Evolutionary conservation across 2,329 filamentous ascomycete species (phyloP).

Genomic region (Penicillium brasilianum): DNA sequence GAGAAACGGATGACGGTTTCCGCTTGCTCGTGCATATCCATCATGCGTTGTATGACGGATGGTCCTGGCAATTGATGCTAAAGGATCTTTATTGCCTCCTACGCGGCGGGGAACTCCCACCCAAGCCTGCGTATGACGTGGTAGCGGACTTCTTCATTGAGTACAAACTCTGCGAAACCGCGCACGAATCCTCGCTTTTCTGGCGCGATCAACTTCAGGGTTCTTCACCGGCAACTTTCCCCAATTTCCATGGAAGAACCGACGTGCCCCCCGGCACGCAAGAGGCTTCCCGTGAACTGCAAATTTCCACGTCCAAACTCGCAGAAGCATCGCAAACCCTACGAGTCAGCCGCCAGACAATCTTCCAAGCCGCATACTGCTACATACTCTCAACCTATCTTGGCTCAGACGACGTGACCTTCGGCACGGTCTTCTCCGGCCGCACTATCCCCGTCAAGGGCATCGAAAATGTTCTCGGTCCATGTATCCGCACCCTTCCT

Average conservation of each 20-base stretch:
- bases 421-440: slow-evolving; percentile 83
- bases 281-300: slow-evolving; percentile 37
- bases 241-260: slow-evolving; percentile 59
- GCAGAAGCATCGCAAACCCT: slow-evolving; percentile 46
- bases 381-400: slow-evolving; percentile 69
- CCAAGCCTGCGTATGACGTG: slow-evolving; percentile 64
- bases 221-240: slow-evolving; percentile 60
- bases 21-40: slow-evolving; percentile 66
- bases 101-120: slow-evolving; percentile 30
- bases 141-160: slow-evolving; percentile 60
- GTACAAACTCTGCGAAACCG: slow-evolving; percentile 36
- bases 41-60: slow-evolving; percentile 90
- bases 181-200: slow-evolving; percentile 59
- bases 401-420: slow-evolving; percentile 68
- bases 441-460: slow-evolving; percentile 72
- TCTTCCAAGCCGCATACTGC: slow-evolving; percentile 75
- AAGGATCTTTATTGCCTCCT: slow-evolving; percentile 67
- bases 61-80: slow-evolving; percentile 79
- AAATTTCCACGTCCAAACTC: slow-evolving; percentile 42
- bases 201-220: slow-evolving; percentile 72
- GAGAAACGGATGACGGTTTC: slow-evolving; percentile 24
- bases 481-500: slow-evolving; percentile 78
- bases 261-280: slow-evolving; percentile 35
- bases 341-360: slow-evolving; percentile 67
- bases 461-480: slow-evolving; percentile 77